Base-by-base conservation (phyloP, 495 filamentous ascomycete genomes). In the Neurospora sp. region DNA sequence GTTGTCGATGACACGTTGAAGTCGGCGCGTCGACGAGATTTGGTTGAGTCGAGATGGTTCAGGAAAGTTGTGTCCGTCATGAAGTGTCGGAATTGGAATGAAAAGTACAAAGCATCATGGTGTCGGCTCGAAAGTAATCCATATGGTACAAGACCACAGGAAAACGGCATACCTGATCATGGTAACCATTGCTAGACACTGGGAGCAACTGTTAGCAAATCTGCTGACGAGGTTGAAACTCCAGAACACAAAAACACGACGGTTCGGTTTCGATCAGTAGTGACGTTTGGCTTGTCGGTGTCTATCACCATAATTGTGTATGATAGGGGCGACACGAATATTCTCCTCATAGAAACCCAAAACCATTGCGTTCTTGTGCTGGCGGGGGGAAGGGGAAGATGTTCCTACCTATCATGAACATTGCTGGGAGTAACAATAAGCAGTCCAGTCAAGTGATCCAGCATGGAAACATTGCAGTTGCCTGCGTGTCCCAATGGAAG, bases 201-300 rank as follows among this genome's bases (percentile, higher is more conserved):
- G 68, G 39, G n/a, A 47, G 53, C 14, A 53, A n/a, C 22, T 22
- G 73, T 80, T 69, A 78, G 77, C 74, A 65, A 65, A 65, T 31
- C 1, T 65, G 53, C 53, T 35, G 27, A 65, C 53, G 53, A 65
- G 14, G 14, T 44, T 59, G 31, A 16, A 69, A 59, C 44, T 59
- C 35, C 68, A 72, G 44, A 65, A 71, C 20, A 7, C 44, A 72
- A 72, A n/a, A 71, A 65, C 70, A 72, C 47, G 41, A 59, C 16
- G 39, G 45, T 41, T 20, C 18, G 16, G 37, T 70, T 73, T 70
- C 38, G 31, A 83, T 94, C 92, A 94, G 91, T 86, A 78, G 84
- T 82, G 90, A 93, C 93, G 89, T 96, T 96, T 94, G 93, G 93
- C 90, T 87, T 85, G 92, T 94, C 91, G 41, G 89, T 91, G 92